Evolutionary conservation across 495 filamentous ascomycete genomes (phyloP), one percentile per base, ranked within the genome.

Genomic region (Wilcoxina mikolae): DNA sequence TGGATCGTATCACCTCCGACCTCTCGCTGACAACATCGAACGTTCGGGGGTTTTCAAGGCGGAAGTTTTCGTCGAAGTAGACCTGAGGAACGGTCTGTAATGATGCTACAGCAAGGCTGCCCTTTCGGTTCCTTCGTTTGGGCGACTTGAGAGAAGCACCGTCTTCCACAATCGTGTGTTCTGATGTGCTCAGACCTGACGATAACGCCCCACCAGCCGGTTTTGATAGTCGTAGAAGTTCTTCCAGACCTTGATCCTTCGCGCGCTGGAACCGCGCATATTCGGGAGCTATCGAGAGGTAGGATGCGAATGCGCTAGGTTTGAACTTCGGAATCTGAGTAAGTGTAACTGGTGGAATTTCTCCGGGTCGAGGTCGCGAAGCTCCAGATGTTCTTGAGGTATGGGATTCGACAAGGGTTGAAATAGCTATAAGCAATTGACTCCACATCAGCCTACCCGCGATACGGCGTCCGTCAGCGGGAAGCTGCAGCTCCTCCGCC

Each of bases 1-100:
- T 72, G 3, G 83, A 84, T 20, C 81, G 74, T 5, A 95, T 81
- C 1, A 99, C 84, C 60, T 96, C 91, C 1, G 91, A 94, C 49
- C 87, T 78, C 69, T 99, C 91, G 55, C 88, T 95, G 28, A 99
- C 87, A 24, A 96, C 81, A 67, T 96, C 91, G 65, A 99, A 99
- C 0, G 85, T 95, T 20, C 91, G 77, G 0, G 91, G 91, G 57
- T 99, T 99, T 61, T 98, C 91, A 0, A 99, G 76, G 57, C 84
- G 93, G 61, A 99, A 99, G 59, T 88, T 82, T 33, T 89, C 84
- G 46, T 95, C 93, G 61, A 95, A 95, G 61, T 96, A 99, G 22
- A 99, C 84, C 24, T 71, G 74, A 0, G 91, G 91, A 49, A 99
- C 94, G 1, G 87, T 95, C 4, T 88, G 87, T 24, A 99, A 68